Evolutionary conservation across 176 grass and related monocot genomes (phyloP), one percentile per base, ranked within the genome.

Genomic region (Rhynchospora pubera): DNA sequence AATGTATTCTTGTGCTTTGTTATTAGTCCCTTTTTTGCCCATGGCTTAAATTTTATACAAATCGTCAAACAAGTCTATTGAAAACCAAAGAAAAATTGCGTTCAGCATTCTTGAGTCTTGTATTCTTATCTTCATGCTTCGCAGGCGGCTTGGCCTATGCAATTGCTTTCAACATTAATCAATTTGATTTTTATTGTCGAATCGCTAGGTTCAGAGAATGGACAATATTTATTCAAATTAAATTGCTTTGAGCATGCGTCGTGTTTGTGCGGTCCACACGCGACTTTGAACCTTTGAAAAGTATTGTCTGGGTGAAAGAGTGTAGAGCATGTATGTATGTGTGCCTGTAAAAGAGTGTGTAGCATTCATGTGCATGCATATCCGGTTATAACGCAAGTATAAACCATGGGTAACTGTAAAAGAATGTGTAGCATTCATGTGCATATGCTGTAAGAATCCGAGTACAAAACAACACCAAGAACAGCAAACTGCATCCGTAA

Each of bases 121-220:
- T 5, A 39, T 10, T 19, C 16, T 47, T 11, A 47, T 47, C 67
- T 19, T 12, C 13, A 47, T 77, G 50, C 48, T 53, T 46, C 13
- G 6, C 8, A 22, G 13, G 13, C 18, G 48, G 23, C 48, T 55
- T 77, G 23, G 23, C 50, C 2, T 56, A 32, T 56, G 13, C 48
- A 32, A 77, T 77, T 77, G 72, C 72, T 77, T 77, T 77, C 72
- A 77, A 18, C 2, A 77, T 76, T 77, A 18, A n/a, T n/a, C n/a
- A n/a, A 77, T 77, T 24, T 9, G 72, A 56, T 77, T 56, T n/a
- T 56, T 76, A 28, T 32, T 47, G 6, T 32, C 22, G 72, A 18
- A 30, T 77, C 34, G 24, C 55, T 53, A 77, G 72, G 72, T 77
- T 77, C 72, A 77, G 24, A 55, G 23, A 56, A 77, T 56, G 72